Evolutionary conservation across 208 protist species (phyloP), one percentile per base, ranked within the genome.

Genomic region (Herpetomonas samuelpessoai): DNA sequence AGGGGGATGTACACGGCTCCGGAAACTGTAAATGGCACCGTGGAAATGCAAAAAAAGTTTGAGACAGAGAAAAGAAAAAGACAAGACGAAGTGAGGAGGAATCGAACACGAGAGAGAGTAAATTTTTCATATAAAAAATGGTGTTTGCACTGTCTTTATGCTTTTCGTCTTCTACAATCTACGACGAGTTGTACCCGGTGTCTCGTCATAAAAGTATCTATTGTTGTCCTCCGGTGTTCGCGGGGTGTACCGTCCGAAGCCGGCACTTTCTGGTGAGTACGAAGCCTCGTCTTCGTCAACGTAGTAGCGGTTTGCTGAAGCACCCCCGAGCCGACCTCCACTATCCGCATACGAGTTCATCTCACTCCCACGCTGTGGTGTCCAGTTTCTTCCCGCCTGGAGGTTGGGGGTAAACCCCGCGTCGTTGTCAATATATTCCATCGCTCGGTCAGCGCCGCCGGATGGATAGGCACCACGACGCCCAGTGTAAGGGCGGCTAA

Each of bases 301-400:
- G 60, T 65, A 65, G 26, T 71, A 68, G 1, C 61, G 64, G 2
- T 57, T 55, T 1, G 55, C 47, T 18, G 62, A 60, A 0, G 65
- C 52, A 0, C 61, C 53, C n/a, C n/a, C n/a, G n/a, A n/a, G n/a
- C n/a, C n/a, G n/a, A n/a, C n/a, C n/a, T 29, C 71, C 70, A 45
- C 35, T 41, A 10, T n/a, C 9, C 19, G 65, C 51, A 24, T 46
- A 55, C 27, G 49, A 25, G 21, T 63, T 57, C 0, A 29, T 44
- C 39, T 54, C 62, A 30, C 12, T 44, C n/a, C 31, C 44, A 6
- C 41, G 39, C 16, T 59, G 24, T 1, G 39, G 21, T 28, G 57
- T 76, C 0, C 45, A 4, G 27, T 46, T 72, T 53, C 66, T 31
- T 1, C 62, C 73, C 10, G 44, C 22, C 28, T 39, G 45, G 10